Evolutionary conservation across 2,329 filamentous ascomycete species (phyloP), one percentile per base, ranked within the genome.

Genomic region (Penicillium sp.): DNA sequence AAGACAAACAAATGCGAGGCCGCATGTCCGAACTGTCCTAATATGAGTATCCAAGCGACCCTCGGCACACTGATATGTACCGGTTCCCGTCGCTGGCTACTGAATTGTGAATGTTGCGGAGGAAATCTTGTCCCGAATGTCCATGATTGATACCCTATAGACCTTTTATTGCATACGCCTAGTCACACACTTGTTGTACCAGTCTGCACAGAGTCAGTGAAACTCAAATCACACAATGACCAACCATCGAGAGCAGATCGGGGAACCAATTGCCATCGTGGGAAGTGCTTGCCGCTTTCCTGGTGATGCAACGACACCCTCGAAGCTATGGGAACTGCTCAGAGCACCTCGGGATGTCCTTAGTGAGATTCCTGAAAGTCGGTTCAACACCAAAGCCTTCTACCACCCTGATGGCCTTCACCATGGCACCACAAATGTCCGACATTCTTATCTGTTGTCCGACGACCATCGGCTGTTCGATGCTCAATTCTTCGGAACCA

Each of bases 261-360:
- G 47, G 34, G 63, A 67, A 42, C 65, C 64, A 6, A 63, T 68
- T 48, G 65, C 65, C 45, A 66, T 68, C 13, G 59, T 67, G 19
- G 65, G 65, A 46, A 66, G 56, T 35, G 61, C 59, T 16, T 68
- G 63, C 32, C 54, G 63, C 41, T 66, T 68, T 39, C 61, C 65
- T 29, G 64, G 65, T 40, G 57, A 59, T 43, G 58, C 63, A 36
- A 62, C 47, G 18, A 60, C 60, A 7, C 60, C 64, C 7, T 58
- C 60, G 3, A 65, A 62, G 50, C 57, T 67, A 6, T 68, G 65
- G 65, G 60, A 67, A 2, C 46, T 67, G 18, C 59, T 67, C 23
- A 55, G 52, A n/a, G 29, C 60, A n/a, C 65, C 64, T 18, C 58
- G 53, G 32, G 61, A 66, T 53, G 55, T 67, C 26, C 53, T 65